Evolutionary conservation across 164 flowering plant genomes (phyloP).

Genomic region (Vitis rotundifolia): DNA sequence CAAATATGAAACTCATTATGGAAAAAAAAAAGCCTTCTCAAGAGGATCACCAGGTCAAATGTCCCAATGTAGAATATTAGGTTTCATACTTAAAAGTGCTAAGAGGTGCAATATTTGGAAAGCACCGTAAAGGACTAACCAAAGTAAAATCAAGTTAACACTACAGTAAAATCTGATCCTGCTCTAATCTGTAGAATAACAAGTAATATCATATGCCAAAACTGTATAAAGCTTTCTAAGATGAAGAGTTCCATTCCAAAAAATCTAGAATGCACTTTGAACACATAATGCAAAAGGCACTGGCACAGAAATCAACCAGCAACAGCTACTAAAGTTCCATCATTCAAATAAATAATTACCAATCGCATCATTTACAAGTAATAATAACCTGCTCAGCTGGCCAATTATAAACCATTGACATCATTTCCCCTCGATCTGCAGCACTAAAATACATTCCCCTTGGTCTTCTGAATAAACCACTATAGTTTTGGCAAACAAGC

Average conservation of each 20-base stretch:
- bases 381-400: constrained; percentile 87
- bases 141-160: too few relatives aligned
- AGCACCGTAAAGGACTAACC: too few relatives aligned
- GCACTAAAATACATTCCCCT: constrained; percentile 99
- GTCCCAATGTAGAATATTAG: too few relatives aligned
- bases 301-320: neutral
- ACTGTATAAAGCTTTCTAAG: neutral
- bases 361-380: neutral
- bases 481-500: constrained; percentile 92
- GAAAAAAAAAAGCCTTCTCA: too few relatives aligned
- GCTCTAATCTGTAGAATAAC: too few relatives aligned
- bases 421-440: constrained; percentile 95
- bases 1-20: too few relatives aligned
- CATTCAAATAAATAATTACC: neutral
- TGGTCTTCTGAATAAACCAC: constrained; percentile 96
- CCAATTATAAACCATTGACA: constrained; percentile 98
- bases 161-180: too few relatives aligned
- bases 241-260: neutral
- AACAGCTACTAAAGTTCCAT: neutral
- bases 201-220: too few relatives aligned
- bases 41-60: too few relatives aligned
- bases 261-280: neutral
- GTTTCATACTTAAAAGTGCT: too few relatives aligned
- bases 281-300: too few relatives aligned
- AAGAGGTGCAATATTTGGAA: too few relatives aligned